These are phyloP conservation scores for Camellia sinensis DNA, from an alignment of 148 eudicot genomes.

Conservation along the genomic window DNA sequence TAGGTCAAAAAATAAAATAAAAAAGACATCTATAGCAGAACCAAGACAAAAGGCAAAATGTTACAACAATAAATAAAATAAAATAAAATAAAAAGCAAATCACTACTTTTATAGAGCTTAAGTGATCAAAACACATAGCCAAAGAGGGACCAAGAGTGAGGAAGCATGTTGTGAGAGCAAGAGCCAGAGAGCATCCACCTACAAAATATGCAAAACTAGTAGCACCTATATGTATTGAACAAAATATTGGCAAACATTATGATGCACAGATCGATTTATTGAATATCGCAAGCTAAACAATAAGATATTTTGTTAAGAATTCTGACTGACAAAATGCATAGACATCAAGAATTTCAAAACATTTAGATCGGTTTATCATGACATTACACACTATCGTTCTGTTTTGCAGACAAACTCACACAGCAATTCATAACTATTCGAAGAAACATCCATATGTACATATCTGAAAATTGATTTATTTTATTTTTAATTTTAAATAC, in stretches of 20 bases:
- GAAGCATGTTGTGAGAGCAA: no score
- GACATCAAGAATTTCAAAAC: background rate
- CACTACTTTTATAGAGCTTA: no score
- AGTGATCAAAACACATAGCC: no score
- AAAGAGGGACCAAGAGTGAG: no score
- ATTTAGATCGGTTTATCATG: background rate
- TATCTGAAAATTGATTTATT: no score
- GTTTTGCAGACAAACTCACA: background rate
- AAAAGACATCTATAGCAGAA: no score
- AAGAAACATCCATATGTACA: background rate
- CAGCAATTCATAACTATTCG: background rate
- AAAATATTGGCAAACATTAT: background rate
- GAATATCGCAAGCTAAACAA: background rate
- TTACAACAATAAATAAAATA: no score
- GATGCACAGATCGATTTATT: background rate
- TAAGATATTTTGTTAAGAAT: background rate
- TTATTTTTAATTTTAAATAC: no score
- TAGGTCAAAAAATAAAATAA: background rate
- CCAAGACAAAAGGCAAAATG: no score
- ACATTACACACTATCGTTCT: background rate
- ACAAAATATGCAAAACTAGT: no score
- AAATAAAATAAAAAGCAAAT: no score
- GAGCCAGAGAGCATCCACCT: no score
- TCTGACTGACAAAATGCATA: background rate
- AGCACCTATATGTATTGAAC: background rate